A percentile compares a stretch with the other conserved stretches of the same genome.
phyloP scores from a whole-genome alignment of 2,329 filamentous ascomycete species.

The Ceratocystis colombiana region DNA sequence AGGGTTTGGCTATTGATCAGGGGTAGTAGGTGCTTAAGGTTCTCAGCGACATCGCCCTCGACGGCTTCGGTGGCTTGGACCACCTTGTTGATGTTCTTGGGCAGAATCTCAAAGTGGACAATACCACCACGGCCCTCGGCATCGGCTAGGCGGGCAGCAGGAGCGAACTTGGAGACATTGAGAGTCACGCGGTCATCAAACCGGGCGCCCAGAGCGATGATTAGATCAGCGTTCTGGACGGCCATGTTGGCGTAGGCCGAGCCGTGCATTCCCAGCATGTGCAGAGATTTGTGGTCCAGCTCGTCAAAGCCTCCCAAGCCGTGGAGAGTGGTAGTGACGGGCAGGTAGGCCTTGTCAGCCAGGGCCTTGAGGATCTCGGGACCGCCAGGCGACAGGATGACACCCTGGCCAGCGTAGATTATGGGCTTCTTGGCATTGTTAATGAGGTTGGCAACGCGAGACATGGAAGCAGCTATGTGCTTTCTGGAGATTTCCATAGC shows the following conservation, averaged over 20 bases:
- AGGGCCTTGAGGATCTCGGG: constrained; percentile 71
- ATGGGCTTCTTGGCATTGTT: constrained; percentile 88
- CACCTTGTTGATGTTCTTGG: constrained; percentile 99
- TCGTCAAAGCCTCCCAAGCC: constrained; percentile 89
- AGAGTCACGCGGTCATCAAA: constrained; percentile 94
- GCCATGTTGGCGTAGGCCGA: constrained; percentile 96
- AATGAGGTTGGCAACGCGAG: constrained; percentile 68
- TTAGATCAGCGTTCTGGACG: constrained; percentile 92
- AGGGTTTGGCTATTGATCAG: constrained; percentile 53
- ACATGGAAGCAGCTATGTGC: constrained; percentile 63
- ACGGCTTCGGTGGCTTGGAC: constrained; percentile 92
- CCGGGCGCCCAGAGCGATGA: constrained; percentile 84
- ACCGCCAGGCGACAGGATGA: constrained; percentile 70
- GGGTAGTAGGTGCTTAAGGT: constrained; percentile 66
- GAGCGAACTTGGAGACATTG: constrained; percentile 76
- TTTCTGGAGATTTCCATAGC: constrained; percentile 62
- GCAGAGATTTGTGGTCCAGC: constrained; percentile 82
- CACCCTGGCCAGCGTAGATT: constrained; percentile 87
- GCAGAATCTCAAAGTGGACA: constrained; percentile 95
- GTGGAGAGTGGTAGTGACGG: constrained; percentile 91
- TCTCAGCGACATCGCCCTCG: constrained; percentile 79
- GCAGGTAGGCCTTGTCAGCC: constrained; percentile 81
- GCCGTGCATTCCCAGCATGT: constrained; percentile 99
- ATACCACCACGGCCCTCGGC: constrained; percentile 83
- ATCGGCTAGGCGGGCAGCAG: constrained; percentile 74